phyloP scores from a whole-genome alignment of 78 protist genomes.

The Fonticula alba region DNA sequence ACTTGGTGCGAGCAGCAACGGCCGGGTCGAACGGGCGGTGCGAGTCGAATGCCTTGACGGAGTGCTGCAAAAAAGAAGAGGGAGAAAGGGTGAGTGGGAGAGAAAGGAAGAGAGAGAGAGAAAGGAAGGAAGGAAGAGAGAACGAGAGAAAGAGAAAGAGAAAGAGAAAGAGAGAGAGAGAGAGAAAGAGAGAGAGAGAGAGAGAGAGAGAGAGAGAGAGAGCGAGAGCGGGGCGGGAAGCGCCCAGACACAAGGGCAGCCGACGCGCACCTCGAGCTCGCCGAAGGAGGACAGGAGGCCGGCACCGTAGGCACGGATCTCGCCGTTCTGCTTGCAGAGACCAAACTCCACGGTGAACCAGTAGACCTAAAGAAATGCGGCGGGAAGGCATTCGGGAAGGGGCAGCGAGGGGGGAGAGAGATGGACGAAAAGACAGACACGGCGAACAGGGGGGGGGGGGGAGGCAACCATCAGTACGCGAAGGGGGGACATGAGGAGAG shows the following conservation, averaged over 20 bases:
- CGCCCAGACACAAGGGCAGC: too few relatives aligned
- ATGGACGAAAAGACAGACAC: neutral
- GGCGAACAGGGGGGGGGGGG: neutral
- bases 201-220: too few relatives aligned
- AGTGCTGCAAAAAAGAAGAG: neutral
- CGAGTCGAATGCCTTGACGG: neutral
- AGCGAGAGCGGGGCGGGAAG: neutral
- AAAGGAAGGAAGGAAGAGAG: too few relatives aligned
- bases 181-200: conserved; percentile 4
- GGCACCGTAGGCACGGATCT: conserved; percentile 71
- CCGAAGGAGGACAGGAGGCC: conserved; percentile 81
- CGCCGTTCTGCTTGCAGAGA: conserved; percentile 57
- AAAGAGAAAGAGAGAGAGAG: neutral
- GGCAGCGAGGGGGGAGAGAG: too few relatives aligned
- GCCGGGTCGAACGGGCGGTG: conserved; percentile 29
- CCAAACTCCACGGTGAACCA: conserved; percentile 92
- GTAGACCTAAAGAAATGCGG: conserved; percentile 44
- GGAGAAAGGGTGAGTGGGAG: too few relatives aligned
- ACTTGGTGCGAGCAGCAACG: conserved; percentile 15
- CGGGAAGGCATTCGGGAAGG: too few relatives aligned
- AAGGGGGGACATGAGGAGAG: too few relatives aligned
- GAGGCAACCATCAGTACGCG: neutral
- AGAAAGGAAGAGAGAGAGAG: neutral
- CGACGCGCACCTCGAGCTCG: conserved; percentile 47
- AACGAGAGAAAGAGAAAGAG: too few relatives aligned